These are phyloP conservation scores for Inonotus hispidus DNA, from an alignment of 1,284 basidiomycete species.

Conservation along the genomic window DNA sequence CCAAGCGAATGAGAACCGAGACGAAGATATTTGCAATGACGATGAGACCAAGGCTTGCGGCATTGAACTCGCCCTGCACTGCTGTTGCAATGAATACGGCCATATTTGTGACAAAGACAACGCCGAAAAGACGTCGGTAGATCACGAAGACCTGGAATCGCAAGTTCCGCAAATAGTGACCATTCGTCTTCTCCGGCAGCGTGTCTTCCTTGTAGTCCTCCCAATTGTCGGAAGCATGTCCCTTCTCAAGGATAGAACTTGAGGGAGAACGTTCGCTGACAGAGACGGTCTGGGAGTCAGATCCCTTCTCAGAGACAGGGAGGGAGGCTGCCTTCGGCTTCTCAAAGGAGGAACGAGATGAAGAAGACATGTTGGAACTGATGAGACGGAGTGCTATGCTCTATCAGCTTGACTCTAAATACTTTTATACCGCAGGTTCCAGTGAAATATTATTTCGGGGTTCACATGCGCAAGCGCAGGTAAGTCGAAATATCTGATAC, in stretches of 20 bases:
- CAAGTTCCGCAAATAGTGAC: slow-evolving; percentile 22
- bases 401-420: not conserved
- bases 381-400: not conserved
- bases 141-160: slow-evolving; percentile 24
- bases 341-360: not conserved
- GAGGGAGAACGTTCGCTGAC: not conserved
- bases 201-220: slow-evolving; percentile 23
- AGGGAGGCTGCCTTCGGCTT: not conserved
- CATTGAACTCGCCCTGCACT: slow-evolving; percentile 18
- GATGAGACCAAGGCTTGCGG: slow-evolving; percentile 28
- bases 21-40: slow-evolving; percentile 34
- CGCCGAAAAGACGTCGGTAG: slow-evolving; percentile 24
- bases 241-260: not conserved
- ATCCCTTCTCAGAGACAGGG: not conserved
- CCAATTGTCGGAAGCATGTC: slow-evolving; percentile 17
- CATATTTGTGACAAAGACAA: slow-evolving; percentile 25
- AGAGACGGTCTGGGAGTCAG: not conserved
- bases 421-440: not conserved
- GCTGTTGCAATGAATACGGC: slow-evolving; percentile 22
- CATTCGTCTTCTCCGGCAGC: slow-evolving; percentile 23
- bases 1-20: slow-evolving; percentile 33
- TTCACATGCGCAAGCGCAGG: not conserved
- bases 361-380: not conserved
- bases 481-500: not conserved
- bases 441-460: not conserved